These are phyloP conservation scores for Corrigiola litoralis DNA, from an alignment of 179 eudicot species.

Conservation along the genomic window DNA sequence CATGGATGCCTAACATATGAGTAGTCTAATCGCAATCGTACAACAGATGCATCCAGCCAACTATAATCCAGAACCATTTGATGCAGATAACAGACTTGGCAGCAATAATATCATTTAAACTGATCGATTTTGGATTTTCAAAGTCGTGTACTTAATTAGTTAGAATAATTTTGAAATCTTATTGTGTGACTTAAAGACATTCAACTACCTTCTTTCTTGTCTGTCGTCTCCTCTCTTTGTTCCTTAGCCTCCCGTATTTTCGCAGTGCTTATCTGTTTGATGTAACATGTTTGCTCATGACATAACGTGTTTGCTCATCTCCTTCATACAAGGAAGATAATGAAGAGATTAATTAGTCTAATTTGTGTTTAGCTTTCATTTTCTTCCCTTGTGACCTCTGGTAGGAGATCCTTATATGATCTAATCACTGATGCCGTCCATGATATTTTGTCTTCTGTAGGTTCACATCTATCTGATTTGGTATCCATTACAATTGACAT, in stretches of 20 bases:
- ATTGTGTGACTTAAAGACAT: slow-evolving; percentile 1
- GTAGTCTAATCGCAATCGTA: slow-evolving; percentile 25
- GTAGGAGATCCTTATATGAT: too few relatives aligned
- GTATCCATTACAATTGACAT: too few relatives aligned
- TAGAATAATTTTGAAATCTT: not conserved
- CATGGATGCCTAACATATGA: slow-evolving; percentile 23
- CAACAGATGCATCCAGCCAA: slow-evolving; percentile 17
- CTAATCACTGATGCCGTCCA: too few relatives aligned
- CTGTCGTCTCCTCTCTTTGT: not conserved
- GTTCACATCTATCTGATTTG: too few relatives aligned
- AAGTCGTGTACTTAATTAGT: not conserved
- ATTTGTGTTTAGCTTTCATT: too few relatives aligned
- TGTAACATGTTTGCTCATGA: slow-evolving; percentile 25
- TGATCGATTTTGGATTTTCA: not conserved
- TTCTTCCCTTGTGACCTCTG: too few relatives aligned
- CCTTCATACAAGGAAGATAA: not conserved
- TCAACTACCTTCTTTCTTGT: not conserved
- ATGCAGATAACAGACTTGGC: not conserved
- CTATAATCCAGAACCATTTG: slow-evolving; percentile 23
- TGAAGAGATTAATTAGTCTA: slow-evolving; percentile 4
- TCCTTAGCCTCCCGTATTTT: not conserved
- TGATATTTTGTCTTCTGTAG: too few relatives aligned
- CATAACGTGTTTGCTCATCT: slow-evolving; percentile 14
- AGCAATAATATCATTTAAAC: slow-evolving; percentile 11
- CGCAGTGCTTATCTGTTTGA: slow-evolving; percentile 10